These are phyloP conservation scores for Pichia nanzhaoensis DNA, from an alignment of 805 yeast genomes.

Conservation along the genomic window DNA sequence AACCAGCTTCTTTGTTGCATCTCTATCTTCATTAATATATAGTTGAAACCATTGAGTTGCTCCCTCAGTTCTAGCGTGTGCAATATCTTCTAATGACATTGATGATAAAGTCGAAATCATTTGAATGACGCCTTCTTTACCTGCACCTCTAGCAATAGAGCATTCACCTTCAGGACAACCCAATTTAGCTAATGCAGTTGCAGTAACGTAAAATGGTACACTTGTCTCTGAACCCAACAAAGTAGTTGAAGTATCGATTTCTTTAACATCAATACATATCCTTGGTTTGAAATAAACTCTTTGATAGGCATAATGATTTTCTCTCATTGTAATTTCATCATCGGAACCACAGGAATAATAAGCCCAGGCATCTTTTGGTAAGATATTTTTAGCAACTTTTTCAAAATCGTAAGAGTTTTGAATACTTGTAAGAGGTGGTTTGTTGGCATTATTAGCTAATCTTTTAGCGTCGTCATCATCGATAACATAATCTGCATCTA, in stretches of 20 bases:
- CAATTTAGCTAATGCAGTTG: conserved; percentile 86
- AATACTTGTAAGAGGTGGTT: conserved; percentile 66
- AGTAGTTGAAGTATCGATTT: conserved; percentile 61
- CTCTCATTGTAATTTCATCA: conserved; percentile 85
- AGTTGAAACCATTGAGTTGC: conserved; percentile 88
- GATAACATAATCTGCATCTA: conserved; percentile 23
- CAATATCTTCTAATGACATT: conserved; percentile 79
- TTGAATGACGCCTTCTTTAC: conserved; percentile 62
- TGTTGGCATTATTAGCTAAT: conserved; percentile 36
- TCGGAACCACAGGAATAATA: conserved; percentile 90
- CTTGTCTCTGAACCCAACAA: conserved; percentile 66
- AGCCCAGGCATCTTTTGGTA: conserved; percentile 83
- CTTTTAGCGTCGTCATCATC: conserved; percentile 39
- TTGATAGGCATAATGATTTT: conserved; percentile 86
- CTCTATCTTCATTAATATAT: conserved; percentile 73
- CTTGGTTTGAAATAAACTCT: conserved; percentile 83
- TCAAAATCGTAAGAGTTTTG: conserved; percentile 85
- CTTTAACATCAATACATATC: conserved; percentile 72
- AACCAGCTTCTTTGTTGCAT: conserved; percentile 54
- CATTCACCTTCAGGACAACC: conserved; percentile 94
- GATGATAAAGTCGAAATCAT: conserved; percentile 93
- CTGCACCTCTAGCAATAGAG: conserved; percentile 79
- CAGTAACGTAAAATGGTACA: conserved; percentile 83
- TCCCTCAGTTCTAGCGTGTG: conserved; percentile 54
- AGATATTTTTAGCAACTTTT: conserved; percentile 69